These are phyloP conservation scores for Sequoia sempervirens DNA, from an alignment of 75 land plant genomes.

Conservation along the genomic window DNA sequence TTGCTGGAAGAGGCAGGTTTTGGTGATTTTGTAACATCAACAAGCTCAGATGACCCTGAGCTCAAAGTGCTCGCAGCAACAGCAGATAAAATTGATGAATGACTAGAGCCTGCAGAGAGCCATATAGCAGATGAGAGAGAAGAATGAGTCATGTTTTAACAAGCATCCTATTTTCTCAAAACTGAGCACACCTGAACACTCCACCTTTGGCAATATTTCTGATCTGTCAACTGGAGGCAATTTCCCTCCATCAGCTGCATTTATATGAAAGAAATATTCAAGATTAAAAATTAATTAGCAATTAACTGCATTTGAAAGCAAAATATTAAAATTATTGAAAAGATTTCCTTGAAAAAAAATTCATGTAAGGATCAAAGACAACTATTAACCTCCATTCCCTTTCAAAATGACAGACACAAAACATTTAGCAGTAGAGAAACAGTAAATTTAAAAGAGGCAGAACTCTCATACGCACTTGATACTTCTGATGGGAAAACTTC, in stretches of 20 bases:
- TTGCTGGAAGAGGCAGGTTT: slow-evolving; percentile 2
- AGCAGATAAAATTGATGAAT: background rate
- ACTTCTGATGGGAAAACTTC: background rate
- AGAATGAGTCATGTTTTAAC: background rate
- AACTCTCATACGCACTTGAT: background rate
- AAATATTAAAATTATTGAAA: background rate
- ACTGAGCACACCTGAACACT: slow-evolving; percentile 1
- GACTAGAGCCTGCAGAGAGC: background rate
- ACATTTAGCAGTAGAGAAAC: background rate
- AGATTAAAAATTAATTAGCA: background rate
- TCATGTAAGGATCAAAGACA: background rate
- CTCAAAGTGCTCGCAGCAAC: background rate
- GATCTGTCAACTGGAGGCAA: background rate
- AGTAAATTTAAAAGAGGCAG: background rate
- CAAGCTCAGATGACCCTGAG: background rate
- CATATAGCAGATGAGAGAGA: background rate
- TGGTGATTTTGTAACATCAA: background rate
- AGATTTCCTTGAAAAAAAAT: background rate
- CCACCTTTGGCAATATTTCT: background rate
- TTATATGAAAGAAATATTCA: background rate
- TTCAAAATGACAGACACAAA: background rate
- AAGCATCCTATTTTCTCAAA: background rate
- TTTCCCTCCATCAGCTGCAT: background rate
- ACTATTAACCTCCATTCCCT: background rate
- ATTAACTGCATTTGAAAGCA: background rate